Conservation (phyloP, 305 asterid genomes). For the Fraxinus albicans region DNA sequence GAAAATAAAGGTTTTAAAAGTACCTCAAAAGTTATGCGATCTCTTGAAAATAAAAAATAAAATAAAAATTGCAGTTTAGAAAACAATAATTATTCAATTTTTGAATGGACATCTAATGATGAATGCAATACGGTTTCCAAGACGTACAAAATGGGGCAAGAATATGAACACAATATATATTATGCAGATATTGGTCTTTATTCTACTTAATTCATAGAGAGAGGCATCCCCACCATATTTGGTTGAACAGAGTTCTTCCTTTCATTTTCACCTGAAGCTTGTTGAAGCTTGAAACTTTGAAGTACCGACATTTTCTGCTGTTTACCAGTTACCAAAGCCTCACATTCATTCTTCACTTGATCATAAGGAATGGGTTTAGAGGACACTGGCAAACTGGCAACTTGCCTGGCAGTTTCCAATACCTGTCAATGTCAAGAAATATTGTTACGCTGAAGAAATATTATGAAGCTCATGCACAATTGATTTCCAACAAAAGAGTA, state of each 20-base stretch:
- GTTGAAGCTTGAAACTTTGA: conserved; percentile 47
- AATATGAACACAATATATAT: neutral
- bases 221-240: conserved; percentile 28
- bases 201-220: neutral
- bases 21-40: too few species aligned
- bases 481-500: neutral
- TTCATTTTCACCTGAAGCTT: conserved; percentile 34
- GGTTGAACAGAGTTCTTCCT: conserved; percentile 14
- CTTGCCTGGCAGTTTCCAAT: conserved; percentile 49
- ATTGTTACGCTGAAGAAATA: neutral
- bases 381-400: conserved; percentile 46
- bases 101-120: neutral
- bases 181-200: neutral
- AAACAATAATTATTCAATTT: neutral
- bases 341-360: conserved; percentile 50
- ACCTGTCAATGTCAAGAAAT: conserved; percentile 27
- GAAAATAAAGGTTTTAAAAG: neutral
- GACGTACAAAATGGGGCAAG: neutral
- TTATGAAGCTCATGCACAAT: neutral
- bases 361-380: conserved; percentile 47
- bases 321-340: conserved; percentile 52
- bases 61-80: neutral
- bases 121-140: neutral
- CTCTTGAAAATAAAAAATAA: too few species aligned
- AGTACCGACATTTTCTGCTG: conserved; percentile 51